A percentile compares a stretch with the other conserved stretches of the same genome.
These are phyloP conservation scores for Stephania cephalantha DNA, from an alignment of 164 flowering plant species.

Conservation along the genomic window DNA sequence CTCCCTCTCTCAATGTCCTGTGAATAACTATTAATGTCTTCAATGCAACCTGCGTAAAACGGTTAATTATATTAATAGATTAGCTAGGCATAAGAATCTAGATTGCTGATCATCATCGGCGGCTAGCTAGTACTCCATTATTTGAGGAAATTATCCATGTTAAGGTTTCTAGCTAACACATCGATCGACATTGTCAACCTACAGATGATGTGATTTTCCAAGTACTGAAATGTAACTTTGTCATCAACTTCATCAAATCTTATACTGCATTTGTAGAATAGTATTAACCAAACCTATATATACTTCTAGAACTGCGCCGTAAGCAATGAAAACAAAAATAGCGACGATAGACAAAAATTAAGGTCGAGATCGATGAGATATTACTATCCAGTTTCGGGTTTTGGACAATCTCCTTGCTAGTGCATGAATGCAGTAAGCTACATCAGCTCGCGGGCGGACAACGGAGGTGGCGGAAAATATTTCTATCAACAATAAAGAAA, in stretches of 20 bases:
- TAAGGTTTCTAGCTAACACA: not conserved
- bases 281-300: no score
- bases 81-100: not conserved
- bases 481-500: conserved; percentile 28
- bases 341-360: not conserved
- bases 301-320: not conserved
- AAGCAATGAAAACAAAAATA: not conserved
- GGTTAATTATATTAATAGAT: not conserved
- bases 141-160: not conserved
- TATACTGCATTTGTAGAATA: no score
- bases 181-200: no score
- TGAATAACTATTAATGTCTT: conserved; percentile 91
- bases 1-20: conserved; percentile 90
- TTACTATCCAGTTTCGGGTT: conserved; percentile 83
- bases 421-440: conserved; percentile 90
- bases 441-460: conserved; percentile 82
- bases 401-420: conserved; percentile 74
- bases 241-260: no score
- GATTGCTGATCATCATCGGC: not conserved
- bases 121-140: not conserved
- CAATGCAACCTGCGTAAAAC: conserved; percentile 66
- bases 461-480: conserved; percentile 71
- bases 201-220: no score
- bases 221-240: no score
- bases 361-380: not conserved